Evolutionary conservation across 148 eudicot genomes (phyloP).

Genomic region (Fagopyrum tataricum): DNA sequence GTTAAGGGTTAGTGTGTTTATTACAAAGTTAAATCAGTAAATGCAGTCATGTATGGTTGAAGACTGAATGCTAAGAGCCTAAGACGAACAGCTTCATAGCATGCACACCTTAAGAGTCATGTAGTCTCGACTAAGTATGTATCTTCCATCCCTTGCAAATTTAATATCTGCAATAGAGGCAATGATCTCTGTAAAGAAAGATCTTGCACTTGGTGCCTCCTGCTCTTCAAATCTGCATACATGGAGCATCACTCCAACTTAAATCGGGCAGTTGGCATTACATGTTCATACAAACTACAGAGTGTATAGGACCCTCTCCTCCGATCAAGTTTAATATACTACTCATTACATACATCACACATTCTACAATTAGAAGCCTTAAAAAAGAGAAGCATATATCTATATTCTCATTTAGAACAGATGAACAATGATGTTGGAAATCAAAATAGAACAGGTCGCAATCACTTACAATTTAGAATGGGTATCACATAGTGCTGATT

Average conservation of each 20-base stretch:
- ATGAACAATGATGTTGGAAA: neutral
- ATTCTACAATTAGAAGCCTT: neutral
- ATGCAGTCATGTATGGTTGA: neutral
- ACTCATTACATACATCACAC: neutral
- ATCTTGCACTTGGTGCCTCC: slow-evolving; percentile 65
- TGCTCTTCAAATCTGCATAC: slow-evolving; percentile 62
- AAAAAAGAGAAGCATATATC: too few species aligned
- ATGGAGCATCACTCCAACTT: neutral
- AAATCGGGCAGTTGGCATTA: too few species aligned
- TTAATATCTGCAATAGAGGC: slow-evolving; percentile 72
- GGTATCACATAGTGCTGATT: slow-evolving; percentile 67
- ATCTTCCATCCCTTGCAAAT: slow-evolving; percentile 64
- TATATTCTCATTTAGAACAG: neutral
- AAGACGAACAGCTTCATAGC: neutral
- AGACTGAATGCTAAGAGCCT: neutral
- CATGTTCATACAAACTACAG: too few species aligned
- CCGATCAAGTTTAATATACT: too few species aligned
- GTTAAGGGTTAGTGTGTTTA: neutral
- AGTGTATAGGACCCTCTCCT: too few species aligned
- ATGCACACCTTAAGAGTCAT: slow-evolving; percentile 64
- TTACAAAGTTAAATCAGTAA: neutral
- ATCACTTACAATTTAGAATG: slow-evolving; percentile 65
- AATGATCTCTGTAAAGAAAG: slow-evolving; percentile 71
- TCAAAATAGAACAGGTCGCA: neutral
- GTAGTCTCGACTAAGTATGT: slow-evolving; percentile 67